Base-by-base conservation (phyloP, 345 rosid species). In the Citrus medica region DNA sequence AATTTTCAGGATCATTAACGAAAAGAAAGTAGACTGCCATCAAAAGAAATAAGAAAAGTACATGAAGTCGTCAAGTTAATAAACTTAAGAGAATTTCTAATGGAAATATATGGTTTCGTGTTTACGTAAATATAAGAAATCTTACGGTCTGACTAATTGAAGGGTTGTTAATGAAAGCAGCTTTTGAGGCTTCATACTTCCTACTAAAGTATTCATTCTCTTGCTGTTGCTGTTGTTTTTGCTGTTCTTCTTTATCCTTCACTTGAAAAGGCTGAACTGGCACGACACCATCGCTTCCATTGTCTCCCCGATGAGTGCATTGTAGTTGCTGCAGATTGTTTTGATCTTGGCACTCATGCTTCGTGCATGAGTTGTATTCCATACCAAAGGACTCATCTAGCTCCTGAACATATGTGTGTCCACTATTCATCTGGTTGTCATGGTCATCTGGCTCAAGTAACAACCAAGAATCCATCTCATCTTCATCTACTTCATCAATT, bases 401-500 rank as follows among this genome's bases (percentile, higher is more conserved):
- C 71, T 86, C 90, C 14, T 81, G 90, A 42, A 84, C 85, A 51
- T 88, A 88, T 84, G 86, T 62, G 80, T 87, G 86, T 6, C 94
- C 92, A 71, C 82, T 87, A 53, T 77, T 88, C 30, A 72, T 79
- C 51, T 73, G 65, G 25, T 71, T 71, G 38, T 71, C 35, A 55
- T 4, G 19, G 69, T 75, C 22, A 37, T 74, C 91, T 6, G 89
- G 90, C 84, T 90, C 90, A 68, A 83, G 81, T 70, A 92, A 63
- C 67, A 94, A 55, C 97, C 98, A 93, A 0, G 93, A 90, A 63
- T 92, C 98, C 3, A 95, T 93, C 70, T 94, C 97, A 2, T 85
- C 84, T 56, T 90, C 92, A 9, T 90, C 91, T 10, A 7, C 25
- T n/a, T 56, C 53, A 4, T 17, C 37, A 27, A 35, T 40, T 66